A percentile compares a stretch with the other conserved stretches of the same genome.
phyloP scores from a whole-genome alignment of 208 protist genomes.

The Porcisia deanei region DNA sequence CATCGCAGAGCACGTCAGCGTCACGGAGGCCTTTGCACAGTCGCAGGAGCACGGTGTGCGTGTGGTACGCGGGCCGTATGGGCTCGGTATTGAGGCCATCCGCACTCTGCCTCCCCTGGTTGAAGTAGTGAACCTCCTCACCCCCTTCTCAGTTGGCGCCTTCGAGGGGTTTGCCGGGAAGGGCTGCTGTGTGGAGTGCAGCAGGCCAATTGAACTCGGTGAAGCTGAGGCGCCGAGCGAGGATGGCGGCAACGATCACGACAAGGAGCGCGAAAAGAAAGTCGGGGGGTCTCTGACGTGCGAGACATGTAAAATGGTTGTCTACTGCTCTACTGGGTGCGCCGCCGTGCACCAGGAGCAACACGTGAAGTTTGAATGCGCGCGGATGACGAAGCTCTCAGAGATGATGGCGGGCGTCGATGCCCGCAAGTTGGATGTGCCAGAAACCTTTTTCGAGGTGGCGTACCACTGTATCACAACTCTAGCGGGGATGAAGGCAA shows the following conservation, averaged over 20 bases:
- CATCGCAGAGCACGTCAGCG: conserved; percentile 16
- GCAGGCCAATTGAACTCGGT: conserved; percentile 10
- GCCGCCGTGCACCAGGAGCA: conserved; percentile 37
- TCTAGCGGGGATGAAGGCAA: conserved; percentile 38
- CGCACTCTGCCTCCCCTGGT: conserved; percentile 39
- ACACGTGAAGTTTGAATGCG: conserved; percentile 76
- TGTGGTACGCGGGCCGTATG: conserved; percentile 18
- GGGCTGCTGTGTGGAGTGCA: conserved; percentile 63
- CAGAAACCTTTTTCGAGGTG: conserved; percentile 68
- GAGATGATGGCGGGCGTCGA: conserved; percentile 50
- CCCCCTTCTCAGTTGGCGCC: conserved; percentile 65
- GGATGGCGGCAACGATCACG: not conserved
- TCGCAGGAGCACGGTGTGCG: conserved; percentile 26
- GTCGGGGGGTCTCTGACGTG: conserved; percentile 16
- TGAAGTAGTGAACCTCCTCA: conserved; percentile 38
- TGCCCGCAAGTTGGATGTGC: conserved; percentile 36
- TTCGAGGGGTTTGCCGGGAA: conserved; percentile 56
- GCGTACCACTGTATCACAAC: conserved; percentile 80
- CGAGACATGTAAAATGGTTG: conserved; percentile 42
- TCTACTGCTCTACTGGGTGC: conserved; percentile 69
- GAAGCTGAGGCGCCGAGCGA: not conserved
- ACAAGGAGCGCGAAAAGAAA: not conserved
- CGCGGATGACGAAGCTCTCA: conserved; percentile 42
- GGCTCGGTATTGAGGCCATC: conserved; percentile 54
- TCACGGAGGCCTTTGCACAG: conserved; percentile 6